Conservation (phyloP, 106 monocot species). For the Alisma plantagoaquatica region DNA sequence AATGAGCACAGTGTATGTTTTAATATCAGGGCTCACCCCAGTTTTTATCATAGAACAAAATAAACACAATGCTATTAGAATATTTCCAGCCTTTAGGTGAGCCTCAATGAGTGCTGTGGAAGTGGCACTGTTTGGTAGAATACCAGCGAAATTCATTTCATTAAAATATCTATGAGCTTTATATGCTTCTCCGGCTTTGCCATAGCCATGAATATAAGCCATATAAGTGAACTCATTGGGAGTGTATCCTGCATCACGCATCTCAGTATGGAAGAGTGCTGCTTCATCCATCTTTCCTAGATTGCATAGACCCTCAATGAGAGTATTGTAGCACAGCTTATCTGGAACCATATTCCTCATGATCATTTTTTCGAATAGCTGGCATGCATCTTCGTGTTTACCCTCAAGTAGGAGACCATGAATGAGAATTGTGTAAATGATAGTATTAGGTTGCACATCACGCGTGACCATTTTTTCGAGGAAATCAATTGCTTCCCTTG, state of each 20-base stretch:
- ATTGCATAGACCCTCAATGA: constrained; percentile 58
- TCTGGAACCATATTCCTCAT: constrained; percentile 36
- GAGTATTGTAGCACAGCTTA: constrained; percentile 62
- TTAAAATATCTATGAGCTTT: constrained; percentile 46
- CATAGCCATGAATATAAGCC: constrained; percentile 46
- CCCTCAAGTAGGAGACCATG: constrained; percentile 41
- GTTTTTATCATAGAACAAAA: constrained; percentile 34
- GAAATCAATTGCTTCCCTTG: constrained; percentile 19
- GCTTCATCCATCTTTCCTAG: constrained; percentile 58
- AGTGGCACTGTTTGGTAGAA: constrained; percentile 54
- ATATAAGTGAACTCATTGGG: constrained; percentile 72
- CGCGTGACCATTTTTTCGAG: constrained; percentile 47
- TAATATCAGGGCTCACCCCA: constrained; percentile 51
- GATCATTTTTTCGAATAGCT: constrained; percentile 38
- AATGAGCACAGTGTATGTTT: constrained; percentile 60
- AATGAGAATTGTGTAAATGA: constrained; percentile 43
- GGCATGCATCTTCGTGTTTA: constrained; percentile 32
- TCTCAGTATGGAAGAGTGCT: constrained; percentile 26
- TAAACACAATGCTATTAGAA: constrained; percentile 31
- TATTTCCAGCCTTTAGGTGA: constrained; percentile 40
- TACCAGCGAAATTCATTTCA: constrained; percentile 48
- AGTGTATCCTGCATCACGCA: constrained; percentile 37
- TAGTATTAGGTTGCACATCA: constrained; percentile 37
- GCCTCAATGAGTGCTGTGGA: constrained; percentile 62
- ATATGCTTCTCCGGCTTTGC: constrained; percentile 45